These are phyloP conservation scores for Diplodia sapinea DNA, from an alignment of 2,329 filamentous ascomycete genomes.

Conservation along the genomic window DNA sequence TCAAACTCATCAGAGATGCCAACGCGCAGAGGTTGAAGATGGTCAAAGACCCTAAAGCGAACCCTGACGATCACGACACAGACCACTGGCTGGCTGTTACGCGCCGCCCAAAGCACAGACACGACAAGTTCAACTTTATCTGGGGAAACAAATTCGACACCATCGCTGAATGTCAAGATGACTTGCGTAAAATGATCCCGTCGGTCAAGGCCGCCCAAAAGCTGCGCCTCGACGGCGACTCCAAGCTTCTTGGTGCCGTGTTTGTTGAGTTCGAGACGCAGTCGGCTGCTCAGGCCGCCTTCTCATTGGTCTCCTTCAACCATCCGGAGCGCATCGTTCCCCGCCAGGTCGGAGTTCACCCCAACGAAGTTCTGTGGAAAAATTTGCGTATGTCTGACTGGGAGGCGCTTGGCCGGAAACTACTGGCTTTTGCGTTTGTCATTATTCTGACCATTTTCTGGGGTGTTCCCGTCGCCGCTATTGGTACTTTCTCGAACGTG, in stretches of 20 bases:
- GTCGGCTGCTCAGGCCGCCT: conserved; percentile 81
- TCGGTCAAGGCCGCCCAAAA: conserved; percentile 71
- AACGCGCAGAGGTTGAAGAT: conserved; percentile 73
- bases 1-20: conserved; percentile 54
- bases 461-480: conserved; percentile 53
- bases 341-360: conserved; percentile 52
- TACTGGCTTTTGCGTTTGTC: conserved; percentile 48
- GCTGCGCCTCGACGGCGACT: conserved; percentile 69
- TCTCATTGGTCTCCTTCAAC: conserved; percentile 80
- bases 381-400: conserved; percentile 49
- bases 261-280: conserved; percentile 89
- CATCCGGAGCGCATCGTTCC: conserved; percentile 53
- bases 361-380: conserved; percentile 55
- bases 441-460: conserved; percentile 53
- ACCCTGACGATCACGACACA: conserved; percentile 12
- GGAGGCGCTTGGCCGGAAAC: conserved; percentile 42
- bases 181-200: conserved; percentile 75
- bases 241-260: conserved; percentile 72
- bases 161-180: conserved; percentile 80
- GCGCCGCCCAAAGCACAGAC: conserved; percentile 47
- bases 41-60: conserved; percentile 57
- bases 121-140: conserved; percentile 45
- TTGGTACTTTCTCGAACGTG: conserved; percentile 54
- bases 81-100: conserved; percentile 45
- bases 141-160: conserved; percentile 64